These are phyloP conservation scores for Pichia sp. DNA, from an alignment of 1,139 yeast genomes.

Conservation along the genomic window DNA sequence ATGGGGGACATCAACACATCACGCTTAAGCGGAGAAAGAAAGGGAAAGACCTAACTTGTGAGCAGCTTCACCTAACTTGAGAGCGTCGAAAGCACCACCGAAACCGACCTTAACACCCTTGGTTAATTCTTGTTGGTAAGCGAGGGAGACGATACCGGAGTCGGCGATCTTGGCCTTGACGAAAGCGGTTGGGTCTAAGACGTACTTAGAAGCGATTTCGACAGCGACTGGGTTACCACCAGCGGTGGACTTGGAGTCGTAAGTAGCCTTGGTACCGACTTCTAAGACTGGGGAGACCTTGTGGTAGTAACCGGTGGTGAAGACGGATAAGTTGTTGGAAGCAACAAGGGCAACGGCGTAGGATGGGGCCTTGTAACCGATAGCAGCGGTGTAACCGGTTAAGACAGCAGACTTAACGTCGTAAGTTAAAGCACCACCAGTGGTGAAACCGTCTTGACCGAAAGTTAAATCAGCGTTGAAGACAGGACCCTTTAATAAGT, in stretches of 20 bases:
- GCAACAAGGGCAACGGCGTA: conserved; percentile 90
- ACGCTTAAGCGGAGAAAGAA: conserved; percentile 53
- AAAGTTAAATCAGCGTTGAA: conserved; percentile 94
- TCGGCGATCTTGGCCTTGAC: conserved; percentile 98
- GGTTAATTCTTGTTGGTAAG: conserved; percentile 94
- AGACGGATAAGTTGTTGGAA: conserved; percentile 84
- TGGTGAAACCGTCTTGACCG: conserved; percentile 95
- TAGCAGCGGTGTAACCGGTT: conserved; percentile 91
- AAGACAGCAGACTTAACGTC: conserved; percentile 92
- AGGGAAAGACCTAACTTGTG: conserved; percentile 97
- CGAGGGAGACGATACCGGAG: conserved; percentile 91
- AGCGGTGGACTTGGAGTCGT: conserved; percentile 81
- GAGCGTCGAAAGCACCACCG: conserved; percentile 96
- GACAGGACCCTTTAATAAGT: conserved; percentile 92
- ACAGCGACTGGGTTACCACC: conserved; percentile 63
- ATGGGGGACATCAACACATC: no score
- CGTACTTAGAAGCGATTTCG: conserved; percentile 96
- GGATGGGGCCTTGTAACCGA: conserved; percentile 88
- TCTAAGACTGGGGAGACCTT: conserved; percentile 87
- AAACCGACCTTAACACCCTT: conserved; percentile 98
- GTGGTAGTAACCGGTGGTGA: conserved; percentile 98
- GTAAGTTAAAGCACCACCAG: conserved; percentile 97
- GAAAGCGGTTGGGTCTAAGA: conserved; percentile 81
- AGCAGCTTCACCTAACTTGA: conserved; percentile 94
- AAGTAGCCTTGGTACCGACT: conserved; percentile 97